A percentile compares a stretch with the other conserved stretches of the same genome.
Conservation (phyloP, 768 basidiomycete genomes). For the Leucocoprinus birnbaumii region DNA sequence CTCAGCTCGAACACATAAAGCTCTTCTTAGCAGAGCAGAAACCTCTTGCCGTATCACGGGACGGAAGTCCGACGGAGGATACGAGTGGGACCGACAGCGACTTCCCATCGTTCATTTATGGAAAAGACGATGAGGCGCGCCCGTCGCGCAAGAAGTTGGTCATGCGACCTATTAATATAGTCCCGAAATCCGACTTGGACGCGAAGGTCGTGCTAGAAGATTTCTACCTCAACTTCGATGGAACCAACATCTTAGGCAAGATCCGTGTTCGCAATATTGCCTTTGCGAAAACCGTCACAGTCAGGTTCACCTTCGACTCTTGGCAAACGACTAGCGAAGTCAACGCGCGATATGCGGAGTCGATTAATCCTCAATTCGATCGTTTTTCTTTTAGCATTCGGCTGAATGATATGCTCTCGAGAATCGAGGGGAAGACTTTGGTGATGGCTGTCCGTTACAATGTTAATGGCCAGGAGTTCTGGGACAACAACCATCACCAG, state of each 20-base stretch:
- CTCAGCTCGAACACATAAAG: slow-evolving; percentile 90
- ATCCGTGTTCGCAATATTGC: slow-evolving; percentile 83
- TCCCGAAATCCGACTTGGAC: slow-evolving; percentile 32
- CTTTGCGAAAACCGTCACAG: slow-evolving; percentile 82
- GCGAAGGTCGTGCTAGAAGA: slow-evolving; percentile 54
- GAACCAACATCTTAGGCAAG: slow-evolving; percentile 60
- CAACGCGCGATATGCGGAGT: slow-evolving; percentile 61
- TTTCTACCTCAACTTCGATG: slow-evolving; percentile 49
- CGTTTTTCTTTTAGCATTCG: slow-evolving; percentile 76
- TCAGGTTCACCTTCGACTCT: slow-evolving; percentile 89
- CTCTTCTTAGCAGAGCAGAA: slow-evolving; percentile 94
- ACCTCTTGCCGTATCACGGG: slow-evolving; percentile 88
- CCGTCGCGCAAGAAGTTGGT: slow-evolving; percentile 35
- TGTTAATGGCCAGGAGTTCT: slow-evolving; percentile 73
- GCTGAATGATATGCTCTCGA: slow-evolving; percentile 71
- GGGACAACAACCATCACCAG: slow-evolving; percentile 85
- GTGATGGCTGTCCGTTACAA: slow-evolving; percentile 73
- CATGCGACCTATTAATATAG: slow-evolving; percentile 72
- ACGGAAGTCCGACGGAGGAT: slow-evolving; percentile 84
- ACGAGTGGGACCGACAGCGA: slow-evolving; percentile 79
- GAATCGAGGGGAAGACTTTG: slow-evolving; percentile 83
- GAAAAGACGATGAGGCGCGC: slow-evolving; percentile 28
- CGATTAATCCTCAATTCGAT: slow-evolving; percentile 54
- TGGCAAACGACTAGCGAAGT: slow-evolving; percentile 98
- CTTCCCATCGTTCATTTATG: slow-evolving; percentile 69